Percentiles rank a stretch among this genome's conserved stretches.
These are phyloP conservation scores for Termitomyces sp. DNA, from an alignment of 768 basidiomycete genomes.

Conservation along the genomic window DNA sequence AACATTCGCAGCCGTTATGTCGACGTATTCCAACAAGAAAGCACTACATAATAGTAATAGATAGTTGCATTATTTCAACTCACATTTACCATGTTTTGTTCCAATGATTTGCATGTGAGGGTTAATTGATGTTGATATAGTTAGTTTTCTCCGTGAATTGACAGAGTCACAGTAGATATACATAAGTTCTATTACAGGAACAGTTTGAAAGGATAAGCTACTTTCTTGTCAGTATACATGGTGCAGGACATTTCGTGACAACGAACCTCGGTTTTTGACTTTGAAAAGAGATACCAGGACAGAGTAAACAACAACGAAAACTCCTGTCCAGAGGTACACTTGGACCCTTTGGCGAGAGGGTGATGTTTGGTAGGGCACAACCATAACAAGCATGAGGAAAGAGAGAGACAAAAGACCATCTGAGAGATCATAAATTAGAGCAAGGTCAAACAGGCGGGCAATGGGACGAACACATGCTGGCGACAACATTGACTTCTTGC, in stretches of 20 bases:
- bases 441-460: background rate
- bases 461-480: slow-evolving; percentile 71
- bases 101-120: background rate
- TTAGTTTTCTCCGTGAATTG: background rate
- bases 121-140: too few relatives aligned
- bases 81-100: slow-evolving; percentile 6
- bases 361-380: slow-evolving; percentile 75
- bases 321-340: slow-evolving; percentile 84
- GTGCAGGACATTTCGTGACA: background rate
- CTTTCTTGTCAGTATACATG: background rate
- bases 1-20: slow-evolving; percentile 84
- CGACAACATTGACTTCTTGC: slow-evolving; percentile 87
- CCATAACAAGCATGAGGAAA: slow-evolving; percentile 76
- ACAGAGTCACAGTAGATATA: background rate
- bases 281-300: slow-evolving; percentile 84
- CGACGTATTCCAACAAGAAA: slow-evolving; percentile 76
- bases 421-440: slow-evolving; percentile 25
- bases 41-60: slow-evolving; percentile 23
- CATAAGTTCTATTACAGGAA: slow-evolving; percentile 34
- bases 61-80: slow-evolving; percentile 10
- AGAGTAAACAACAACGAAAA: slow-evolving; percentile 83
- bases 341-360: slow-evolving; percentile 77
- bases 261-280: slow-evolving; percentile 83
- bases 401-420: slow-evolving; percentile 81
- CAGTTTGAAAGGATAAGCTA: slow-evolving; percentile 81